Conservation (phyloP, 352 stramenopile genomes). For the Peronospora farinosa region DNA sequence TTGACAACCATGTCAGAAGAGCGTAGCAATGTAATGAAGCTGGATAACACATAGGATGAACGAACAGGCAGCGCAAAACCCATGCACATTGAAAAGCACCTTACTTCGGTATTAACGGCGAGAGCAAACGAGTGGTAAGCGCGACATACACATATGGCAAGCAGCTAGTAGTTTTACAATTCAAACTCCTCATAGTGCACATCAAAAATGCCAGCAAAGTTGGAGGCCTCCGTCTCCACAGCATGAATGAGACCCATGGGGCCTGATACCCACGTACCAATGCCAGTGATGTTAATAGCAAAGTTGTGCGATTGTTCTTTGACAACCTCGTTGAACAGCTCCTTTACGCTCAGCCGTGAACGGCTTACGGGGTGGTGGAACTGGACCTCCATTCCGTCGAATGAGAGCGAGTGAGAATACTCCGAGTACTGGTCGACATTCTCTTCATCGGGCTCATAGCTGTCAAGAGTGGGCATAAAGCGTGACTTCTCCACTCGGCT, state of each 20-base stretch:
- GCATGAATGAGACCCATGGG: conserved; percentile 74
- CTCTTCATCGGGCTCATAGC: conserved; percentile 18
- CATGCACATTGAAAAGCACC: conserved; percentile 14
- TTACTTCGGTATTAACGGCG: conserved; percentile 27
- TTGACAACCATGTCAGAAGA: background rate
- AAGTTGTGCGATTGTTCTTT: conserved; percentile 86
- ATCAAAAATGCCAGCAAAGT: conserved; percentile 82
- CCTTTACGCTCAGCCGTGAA: conserved; percentile 66
- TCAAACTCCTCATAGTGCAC: conserved; percentile 87
- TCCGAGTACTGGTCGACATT: conserved; percentile 43
- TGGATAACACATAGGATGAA: no score
- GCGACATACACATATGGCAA: conserved; percentile 22
- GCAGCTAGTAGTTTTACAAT: conserved; percentile 51
- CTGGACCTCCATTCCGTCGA: conserved; percentile 68
- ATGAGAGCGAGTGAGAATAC: conserved; percentile 75
- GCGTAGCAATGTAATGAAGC: no score
- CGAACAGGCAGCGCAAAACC: background rate
- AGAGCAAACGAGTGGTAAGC: conserved; percentile 18
- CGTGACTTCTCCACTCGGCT: conserved; percentile 69
- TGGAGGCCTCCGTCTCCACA: conserved; percentile 64
- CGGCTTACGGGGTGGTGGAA: conserved; percentile 71
- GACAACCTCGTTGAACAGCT: conserved; percentile 69
- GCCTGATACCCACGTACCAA: conserved; percentile 79
- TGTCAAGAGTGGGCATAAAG: conserved; percentile 43
- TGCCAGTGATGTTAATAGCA: conserved; percentile 69